Percentiles rank a stretch among this genome's conserved stretches.
Evolutionary conservation across 2,329 filamentous ascomycete species (phyloP).

Genomic region (Claviceps sp.): DNA sequence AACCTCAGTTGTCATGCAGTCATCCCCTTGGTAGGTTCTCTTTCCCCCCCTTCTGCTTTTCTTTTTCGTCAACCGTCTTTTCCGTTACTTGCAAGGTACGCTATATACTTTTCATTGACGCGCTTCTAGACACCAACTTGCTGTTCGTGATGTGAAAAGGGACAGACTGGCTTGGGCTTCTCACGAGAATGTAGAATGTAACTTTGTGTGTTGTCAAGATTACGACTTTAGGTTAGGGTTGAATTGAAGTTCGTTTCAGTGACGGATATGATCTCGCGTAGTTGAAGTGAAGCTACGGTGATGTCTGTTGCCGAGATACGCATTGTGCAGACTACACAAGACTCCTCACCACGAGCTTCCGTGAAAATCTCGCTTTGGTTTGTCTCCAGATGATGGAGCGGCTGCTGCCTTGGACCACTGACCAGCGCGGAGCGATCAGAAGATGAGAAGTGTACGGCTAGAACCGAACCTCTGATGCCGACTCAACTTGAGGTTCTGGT

Average conservation of each 20-base stretch:
- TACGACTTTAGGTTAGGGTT: not conserved
- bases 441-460: too few species aligned
- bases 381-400: too few species aligned
- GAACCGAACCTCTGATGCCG: too few species aligned
- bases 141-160: conserved; percentile 48
- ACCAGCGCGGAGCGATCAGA: too few species aligned
- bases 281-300: not conserved
- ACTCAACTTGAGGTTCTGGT: too few species aligned
- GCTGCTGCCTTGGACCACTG: too few species aligned
- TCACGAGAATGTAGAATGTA: not conserved
- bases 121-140: conserved; percentile 43
- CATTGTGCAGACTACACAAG: not conserved
- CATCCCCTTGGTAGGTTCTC: conserved; percentile 73
- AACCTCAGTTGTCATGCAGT: conserved; percentile 90
- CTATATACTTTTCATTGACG: not conserved
- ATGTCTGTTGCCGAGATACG: not conserved
- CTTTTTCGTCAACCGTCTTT: not conserved
- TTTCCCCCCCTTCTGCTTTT: too few species aligned
- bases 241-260: not conserved
- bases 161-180: not conserved
- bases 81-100: not conserved
- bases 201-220: too few species aligned
- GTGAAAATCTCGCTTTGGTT: too few species aligned
- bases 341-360: too few species aligned
- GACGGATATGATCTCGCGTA: not conserved